Evolutionary conservation across 306 rosid species (phyloP).

Genomic region (Gleditsia sinensis): DNA sequence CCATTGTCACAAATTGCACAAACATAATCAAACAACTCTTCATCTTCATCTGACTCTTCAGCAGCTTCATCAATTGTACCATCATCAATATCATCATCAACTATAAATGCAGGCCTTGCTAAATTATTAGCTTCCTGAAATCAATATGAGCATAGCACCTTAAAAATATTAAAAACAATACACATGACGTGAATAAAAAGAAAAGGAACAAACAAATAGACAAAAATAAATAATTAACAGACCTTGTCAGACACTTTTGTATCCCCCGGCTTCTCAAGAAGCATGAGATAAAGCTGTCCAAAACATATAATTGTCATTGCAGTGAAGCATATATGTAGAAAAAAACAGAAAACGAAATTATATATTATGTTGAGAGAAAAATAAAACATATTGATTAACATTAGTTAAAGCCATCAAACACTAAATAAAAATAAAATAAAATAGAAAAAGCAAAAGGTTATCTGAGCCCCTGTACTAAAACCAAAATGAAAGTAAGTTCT

Average conservation of each 20-base stretch:
- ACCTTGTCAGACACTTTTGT: conserved; percentile 66
- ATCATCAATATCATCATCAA: conserved; percentile 60
- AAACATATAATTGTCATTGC: conserved; percentile 36
- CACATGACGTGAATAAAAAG: conserved; percentile 17
- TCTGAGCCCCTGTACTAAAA: too few species aligned
- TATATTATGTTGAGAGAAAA: conserved; percentile 18
- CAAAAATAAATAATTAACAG: conserved; percentile 24
- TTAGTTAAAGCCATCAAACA: neutral
- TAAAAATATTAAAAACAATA: conserved; percentile 17
- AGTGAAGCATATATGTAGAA: neutral
- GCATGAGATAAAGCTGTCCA: conserved; percentile 63
- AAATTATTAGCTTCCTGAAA: conserved; percentile 65
- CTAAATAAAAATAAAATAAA: neutral
- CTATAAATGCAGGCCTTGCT: conserved; percentile 67
- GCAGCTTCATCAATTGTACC: conserved; percentile 46
- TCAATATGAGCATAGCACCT: conserved; percentile 14
- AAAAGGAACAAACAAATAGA: conserved; percentile 4
- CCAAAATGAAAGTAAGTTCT: neutral
- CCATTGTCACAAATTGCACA: conserved; percentile 95
- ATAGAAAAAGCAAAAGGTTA: too few species aligned
- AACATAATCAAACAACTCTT: conserved; percentile 73
- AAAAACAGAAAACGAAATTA: conserved; percentile 8
- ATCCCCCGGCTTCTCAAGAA: conserved; percentile 53
- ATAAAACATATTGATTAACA: neutral
- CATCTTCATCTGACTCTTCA: conserved; percentile 67